Base-by-base conservation (phyloP, 2,329 filamentous ascomycete genomes). In the Colletotrichum sp. region DNA sequence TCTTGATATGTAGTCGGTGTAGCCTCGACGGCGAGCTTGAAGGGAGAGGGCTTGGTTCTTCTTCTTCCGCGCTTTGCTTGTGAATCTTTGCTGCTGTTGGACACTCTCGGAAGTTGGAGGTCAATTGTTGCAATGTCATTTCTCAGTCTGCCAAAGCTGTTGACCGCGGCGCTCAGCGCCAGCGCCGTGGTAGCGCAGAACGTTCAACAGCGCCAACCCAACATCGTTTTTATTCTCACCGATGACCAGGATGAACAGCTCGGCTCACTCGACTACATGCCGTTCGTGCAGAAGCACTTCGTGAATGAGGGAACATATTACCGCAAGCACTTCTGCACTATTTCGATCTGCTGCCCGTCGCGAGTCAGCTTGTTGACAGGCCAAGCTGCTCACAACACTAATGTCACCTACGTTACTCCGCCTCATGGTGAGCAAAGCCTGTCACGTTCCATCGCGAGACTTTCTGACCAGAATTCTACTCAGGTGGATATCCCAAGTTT, bases 211-310 rank as follows among this genome's bases (percentile, higher is more conserved):
- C 71, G 66, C 18, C 71, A 71, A 74, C 86, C 88, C 0, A 94
- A 94, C 77, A 90, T 94, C 61, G 84, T 94, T 24, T 92, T 94
- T 79, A 90, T 94, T 73, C 85, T 94, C 52, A 92, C 91, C 0
- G 93, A 94, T 75, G 93, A 94, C 76, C 92, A 94, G 79, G 92
- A 94, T 79, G 82, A 91, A 2, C 88, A 90, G 55, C 85, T 94
- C 78, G 85, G 91, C 62, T 94, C 92, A 0, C 79, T 93, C 4
- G 85, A 89, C 1, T 93, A 93, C 74, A 92, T 92, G 86, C 91
- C 90, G 0, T 83, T 86, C 2, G 83, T 93, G 0, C 83, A 89
- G 65, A 88, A 91, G 77, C 87, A 93, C 77, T 80, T 94, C 1
- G 81, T 87, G 14, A 84, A 91, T 1, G 83, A 91, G 69, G 93